Evolutionary conservation across 2,329 filamentous ascomycete species (phyloP), one percentile per base, ranked within the genome.

Genomic region (Epichloe scottii): DNA sequence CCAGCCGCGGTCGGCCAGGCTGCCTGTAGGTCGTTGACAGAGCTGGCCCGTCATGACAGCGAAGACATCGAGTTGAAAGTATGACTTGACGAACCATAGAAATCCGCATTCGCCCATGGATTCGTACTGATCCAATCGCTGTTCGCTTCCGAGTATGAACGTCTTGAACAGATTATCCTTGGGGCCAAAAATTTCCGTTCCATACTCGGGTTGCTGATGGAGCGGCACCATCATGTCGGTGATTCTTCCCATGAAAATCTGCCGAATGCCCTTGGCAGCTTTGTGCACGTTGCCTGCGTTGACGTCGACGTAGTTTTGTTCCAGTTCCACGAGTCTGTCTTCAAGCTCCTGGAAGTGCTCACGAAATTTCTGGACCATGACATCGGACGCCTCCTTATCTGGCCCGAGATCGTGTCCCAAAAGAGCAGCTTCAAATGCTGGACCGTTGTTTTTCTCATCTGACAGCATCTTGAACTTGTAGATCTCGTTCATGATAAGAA

Each of bases 41-140:
- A 82, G 69, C 58, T 79, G 75, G 4, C 75, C 75, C 0, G 73
- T 72, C 60, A 79, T 69, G 59, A 77, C 78, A 38, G 74, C 66
- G 54, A 81, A 76, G 23, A 80, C 65, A 51, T 79, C 78, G 46
- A 75, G 63, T 57, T 80, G 77, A 60, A 81, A 79, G 57, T 79
- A 73, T 23, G 68, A 63, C 53, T 71, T 71, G 59, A 73, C 67
- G 56, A 75, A 79, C 78, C 78, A 82, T 11, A 75, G 58, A 59
- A 79, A 81, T 1, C 74, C 73, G 0, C 66, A 68, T 23, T 70
- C 64, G 17, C 65, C 62, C 56, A 73, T 65, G 2, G 67, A 59
- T 26, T 68, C 60, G 56, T 76, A 76, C 12, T 73, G 64, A 8
- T 65, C 63, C 10, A 72, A 60, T 50, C 71, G 71, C 54, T 76